phyloP scores from a whole-genome alignment of 1,139 yeast species.

The Taphrina deformans region DNA sequence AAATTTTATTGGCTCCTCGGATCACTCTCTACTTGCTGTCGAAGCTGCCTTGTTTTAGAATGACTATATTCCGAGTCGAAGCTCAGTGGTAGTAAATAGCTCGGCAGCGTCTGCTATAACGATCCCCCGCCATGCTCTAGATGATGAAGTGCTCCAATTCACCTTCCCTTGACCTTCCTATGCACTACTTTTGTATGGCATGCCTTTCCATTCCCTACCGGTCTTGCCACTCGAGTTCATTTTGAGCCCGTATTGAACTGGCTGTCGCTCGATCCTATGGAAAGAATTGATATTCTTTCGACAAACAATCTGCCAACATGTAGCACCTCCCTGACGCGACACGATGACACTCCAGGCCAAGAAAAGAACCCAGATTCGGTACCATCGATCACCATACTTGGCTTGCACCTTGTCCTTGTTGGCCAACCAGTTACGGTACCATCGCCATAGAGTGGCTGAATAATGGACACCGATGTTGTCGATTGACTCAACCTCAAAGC shows the following conservation, averaged over 20 bases:
- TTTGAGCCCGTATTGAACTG: conserved; percentile 72
- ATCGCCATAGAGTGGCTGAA: conserved; percentile 87
- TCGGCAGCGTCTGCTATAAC: no score
- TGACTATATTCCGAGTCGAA: no score
- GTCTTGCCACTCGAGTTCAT: conserved; percentile 42
- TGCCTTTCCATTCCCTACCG: conserved; percentile 22
- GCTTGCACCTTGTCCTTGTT: conserved; percentile 73
- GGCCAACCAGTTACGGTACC: conserved; percentile 94
- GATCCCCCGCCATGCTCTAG: no score
- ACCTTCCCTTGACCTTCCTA: no score
- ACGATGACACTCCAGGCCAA: conserved; percentile 77
- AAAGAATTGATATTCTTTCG: conserved; percentile 85
- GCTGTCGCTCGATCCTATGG: conserved; percentile 80
- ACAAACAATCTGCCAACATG: conserved; percentile 86
- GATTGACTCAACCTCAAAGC: conserved; percentile 78
- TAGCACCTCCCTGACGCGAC: conserved; percentile 90
- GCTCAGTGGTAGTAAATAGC: no score
- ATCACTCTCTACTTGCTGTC: no score
- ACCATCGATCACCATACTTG: conserved; percentile 89
- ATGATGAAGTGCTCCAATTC: no score
- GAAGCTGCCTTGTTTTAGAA: no score
- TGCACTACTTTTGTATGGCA: conserved; percentile 20
- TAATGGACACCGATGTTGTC: conserved; percentile 93
- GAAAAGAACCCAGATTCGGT: conserved; percentile 86
- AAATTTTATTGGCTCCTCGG: no score